Evolutionary conservation across 1,284 basidiomycete species (phyloP).

Genomic region (Leccinum subrobustum): DNA sequence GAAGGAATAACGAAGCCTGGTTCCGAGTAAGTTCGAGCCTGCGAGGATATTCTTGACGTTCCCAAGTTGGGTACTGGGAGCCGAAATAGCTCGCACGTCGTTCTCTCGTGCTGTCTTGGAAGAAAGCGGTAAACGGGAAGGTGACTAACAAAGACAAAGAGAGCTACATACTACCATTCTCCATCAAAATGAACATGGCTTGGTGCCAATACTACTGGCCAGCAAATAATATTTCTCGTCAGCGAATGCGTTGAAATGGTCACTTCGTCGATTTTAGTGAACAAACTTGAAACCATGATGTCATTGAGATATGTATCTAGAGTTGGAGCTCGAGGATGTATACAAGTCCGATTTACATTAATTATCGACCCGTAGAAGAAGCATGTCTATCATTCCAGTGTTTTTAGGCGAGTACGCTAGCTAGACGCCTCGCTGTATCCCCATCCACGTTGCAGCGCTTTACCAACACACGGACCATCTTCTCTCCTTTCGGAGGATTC

Average conservation of each 20-base stretch:
- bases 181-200: too few species aligned
- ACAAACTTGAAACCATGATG: neutral
- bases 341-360: neutral
- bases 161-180: too few species aligned
- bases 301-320: neutral
- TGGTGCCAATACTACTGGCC: too few species aligned
- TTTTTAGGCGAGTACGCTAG: constrained; percentile 10
- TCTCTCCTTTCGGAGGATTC: constrained; percentile 27
- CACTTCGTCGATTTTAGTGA: neutral
- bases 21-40: constrained; percentile 53
- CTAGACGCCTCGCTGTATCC: constrained; percentile 27
- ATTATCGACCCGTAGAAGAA: neutral
- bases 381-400: neutral
- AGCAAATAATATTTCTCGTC: neutral
- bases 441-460: constrained; percentile 31
- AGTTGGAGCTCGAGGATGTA: neutral
- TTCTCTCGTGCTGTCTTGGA: constrained; percentile 33
- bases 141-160: neutral
- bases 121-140: constrained; percentile 47
- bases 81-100: constrained; percentile 38
- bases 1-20: constrained; percentile 49
- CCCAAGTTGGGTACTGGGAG: constrained; percentile 36
- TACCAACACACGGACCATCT: constrained; percentile 23
- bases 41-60: constrained; percentile 44
- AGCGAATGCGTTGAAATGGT: neutral